Evolutionary conservation across 2,329 filamentous ascomycete species (phyloP), one percentile per base, ranked within the genome.

Genomic region (Proliferodiscus dingleyae): DNA sequence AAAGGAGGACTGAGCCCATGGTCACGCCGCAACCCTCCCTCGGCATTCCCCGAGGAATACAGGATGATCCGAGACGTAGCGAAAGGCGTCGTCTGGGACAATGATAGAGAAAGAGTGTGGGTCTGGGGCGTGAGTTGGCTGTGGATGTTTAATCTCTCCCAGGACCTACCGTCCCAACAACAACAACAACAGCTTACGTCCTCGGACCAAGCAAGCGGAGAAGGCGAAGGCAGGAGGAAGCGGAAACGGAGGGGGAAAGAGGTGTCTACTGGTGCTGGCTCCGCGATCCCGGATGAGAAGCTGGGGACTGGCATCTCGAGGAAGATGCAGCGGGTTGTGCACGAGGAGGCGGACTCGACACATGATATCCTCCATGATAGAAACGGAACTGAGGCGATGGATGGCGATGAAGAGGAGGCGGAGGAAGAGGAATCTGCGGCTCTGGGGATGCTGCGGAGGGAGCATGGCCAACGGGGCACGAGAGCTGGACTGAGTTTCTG

Each of bases 131-230:
- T 81, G 32, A 83, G 79, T 1, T 97, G 89, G 76, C 67, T 98
- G 19, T 89, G 87, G 69, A 97, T 97, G 90, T 80, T 98, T 49
- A 89, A 97, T 64, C 70, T 95, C 23, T 78, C 78, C 16, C 77
- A 78, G 58, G 85, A 95, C 63, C 75, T 93, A 39, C 49, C 54
- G 19, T 6, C 38, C 11, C 39, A n/a, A n/a, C n/a, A n/a, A n/a
- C n/a, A n/a, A n/a, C n/a, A n/a, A n/a, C n/a, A n/a, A n/a, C n/a
- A n/a, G n/a, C n/a, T n/a, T n/a, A n/a, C 43, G n/a, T 63, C 68
- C 1, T 62, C 65, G 3, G 66, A 64, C 19, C 22, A 33, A 8
- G 24, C 19, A 18, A 28, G 40, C 28, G 48, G 38, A 9, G 26
- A 61, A 47, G 28, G 15, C 32, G 54, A 62, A 37, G 61, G 65